Conservation (phyloP, 1,284 basidiomycete species). For the Leccinum proliferum region DNA sequence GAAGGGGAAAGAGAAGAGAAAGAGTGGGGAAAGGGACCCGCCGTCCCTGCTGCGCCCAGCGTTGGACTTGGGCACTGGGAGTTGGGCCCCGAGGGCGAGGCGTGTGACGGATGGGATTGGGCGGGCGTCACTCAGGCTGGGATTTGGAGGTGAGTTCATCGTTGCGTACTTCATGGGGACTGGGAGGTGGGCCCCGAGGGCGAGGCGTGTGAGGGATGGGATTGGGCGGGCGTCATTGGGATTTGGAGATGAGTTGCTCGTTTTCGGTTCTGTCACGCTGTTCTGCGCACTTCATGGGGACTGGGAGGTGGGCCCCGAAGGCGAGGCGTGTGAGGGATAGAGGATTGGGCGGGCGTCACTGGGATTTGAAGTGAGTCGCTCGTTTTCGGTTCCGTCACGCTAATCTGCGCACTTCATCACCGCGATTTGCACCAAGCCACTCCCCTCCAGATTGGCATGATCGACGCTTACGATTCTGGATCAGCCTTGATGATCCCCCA, state of each 20-base stretch:
- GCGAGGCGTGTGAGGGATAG: too few relatives aligned
- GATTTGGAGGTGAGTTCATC: conserved; percentile 41
- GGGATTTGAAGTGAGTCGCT: too few relatives aligned
- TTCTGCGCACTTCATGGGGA: too few relatives aligned
- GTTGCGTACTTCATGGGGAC: too few relatives aligned
- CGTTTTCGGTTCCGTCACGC: too few relatives aligned
- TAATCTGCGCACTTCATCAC: conserved; percentile 37
- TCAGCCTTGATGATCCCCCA: conserved; percentile 71
- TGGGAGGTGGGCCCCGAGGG: too few relatives aligned
- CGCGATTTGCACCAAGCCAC: conserved; percentile 93
- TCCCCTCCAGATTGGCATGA: conserved; percentile 98
- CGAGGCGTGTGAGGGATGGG: too few relatives aligned
- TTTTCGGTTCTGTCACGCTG: too few relatives aligned
- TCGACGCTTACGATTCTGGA: conserved; percentile 94
- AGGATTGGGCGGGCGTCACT: too few relatives aligned
- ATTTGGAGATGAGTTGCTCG: too few relatives aligned
- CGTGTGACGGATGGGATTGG: conserved; percentile 50
- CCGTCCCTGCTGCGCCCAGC: neutral
- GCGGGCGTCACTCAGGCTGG: conserved; percentile 43
- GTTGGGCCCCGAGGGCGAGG: conserved; percentile 16
- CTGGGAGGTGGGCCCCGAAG: too few relatives aligned
- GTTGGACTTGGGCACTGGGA: conserved; percentile 12
- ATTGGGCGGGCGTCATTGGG: too few relatives aligned
- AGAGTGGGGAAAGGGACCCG: neutral
- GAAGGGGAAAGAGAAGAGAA: conserved; percentile 14